Evolutionary conservation across 2,329 filamentous ascomycete species (phyloP), one percentile per base, ranked within the genome.

Genomic region (Cladorrhinum sp.): DNA sequence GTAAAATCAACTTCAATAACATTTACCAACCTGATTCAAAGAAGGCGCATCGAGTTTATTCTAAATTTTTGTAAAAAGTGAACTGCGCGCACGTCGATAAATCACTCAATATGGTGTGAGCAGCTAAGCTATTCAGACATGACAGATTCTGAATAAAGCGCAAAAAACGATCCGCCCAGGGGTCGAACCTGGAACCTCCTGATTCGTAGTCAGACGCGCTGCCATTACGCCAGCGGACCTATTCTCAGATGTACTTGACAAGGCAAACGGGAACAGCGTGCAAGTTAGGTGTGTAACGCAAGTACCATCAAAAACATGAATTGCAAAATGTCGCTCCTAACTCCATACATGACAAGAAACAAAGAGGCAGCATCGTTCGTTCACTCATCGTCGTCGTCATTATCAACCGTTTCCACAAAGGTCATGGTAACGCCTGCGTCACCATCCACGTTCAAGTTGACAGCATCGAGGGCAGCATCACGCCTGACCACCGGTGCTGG

Each of bases 391-490:
- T 70, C 69, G 45, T 71, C 70, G 24, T 71, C 70, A 25, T 65
- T 68, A 60, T 72, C 72, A n/a, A 74, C 66, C 20, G 72, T 73
- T 71, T 79, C 77, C 27, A 79, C 74, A 67, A 79, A 78, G 1
- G 77, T 79, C 77, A 79, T 77, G 48, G 76, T 78, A 53, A 79
- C 68, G n/a, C 76, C 77, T 67, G 77, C 75, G 48, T 72, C 69
- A 38, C 73, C 76, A 55, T 77, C 74, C 16, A 79, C 76, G 27
- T 79, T 79, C 38, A 79, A 68, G 69, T 78, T 79, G 68, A 79
- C 74, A 10, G 72, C 68, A 60, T 79, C 77, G 22, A 79, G 74
- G 61, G 71, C 65, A 10, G 71, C 68, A 24, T 67, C 66, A 23
- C 67, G 63, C 36, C 59, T 60, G 9, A 64, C 57, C 22, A 64